Evolutionary conservation across 2,329 filamentous ascomycete genomes (phyloP), one percentile per base, ranked within the genome.

Genomic region (Fusarium redolens): DNA sequence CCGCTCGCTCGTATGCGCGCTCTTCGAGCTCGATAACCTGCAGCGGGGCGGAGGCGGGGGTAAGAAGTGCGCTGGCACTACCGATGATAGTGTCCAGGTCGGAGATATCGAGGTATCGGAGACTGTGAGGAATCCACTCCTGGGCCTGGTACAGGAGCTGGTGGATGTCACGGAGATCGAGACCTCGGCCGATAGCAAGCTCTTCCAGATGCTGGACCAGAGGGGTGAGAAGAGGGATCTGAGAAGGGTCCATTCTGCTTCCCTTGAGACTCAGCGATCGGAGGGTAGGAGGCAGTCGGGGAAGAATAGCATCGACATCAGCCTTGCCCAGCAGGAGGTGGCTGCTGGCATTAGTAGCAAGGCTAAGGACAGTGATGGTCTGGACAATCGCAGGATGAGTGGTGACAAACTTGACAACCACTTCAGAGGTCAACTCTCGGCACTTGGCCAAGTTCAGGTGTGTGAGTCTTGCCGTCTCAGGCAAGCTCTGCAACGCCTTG

Each of bases 371-470:
- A 37, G 92, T 86, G 31, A 96, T 85, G 6, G 84, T 85, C 37
- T 88, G 84, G 65, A 85, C 87, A 47, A 90, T 91, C 6, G 93
- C 91, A 3, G 92, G 92, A 78, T 96, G 93, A 33, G 87, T 88
- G 18, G 88, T 86, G 66, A 96, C 81, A 78, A 96, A 95, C 64
- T 91, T 86, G 69, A 94, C 89, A 20, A 96, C 89, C 13, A 84
- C 88, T 18, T 88, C 83, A 2, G 92, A 90, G 14, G 89, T 89
- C 59, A 96, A 85, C 59, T 90, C 86, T 58, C 89, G 90, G 85
- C 93, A 96, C 81, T 93, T 93, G 71, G 92, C 90, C 51, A 96
- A 83, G 77, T 94, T 95, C 60, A 96, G 84, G 79, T 96, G 93
- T 2, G 92, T 95, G 72, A 96, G 87, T 70, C 85, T 86, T 15